Base-by-base conservation (phyloP, 2,329 filamentous ascomycete genomes). In the Arthroderma sp. region DNA sequence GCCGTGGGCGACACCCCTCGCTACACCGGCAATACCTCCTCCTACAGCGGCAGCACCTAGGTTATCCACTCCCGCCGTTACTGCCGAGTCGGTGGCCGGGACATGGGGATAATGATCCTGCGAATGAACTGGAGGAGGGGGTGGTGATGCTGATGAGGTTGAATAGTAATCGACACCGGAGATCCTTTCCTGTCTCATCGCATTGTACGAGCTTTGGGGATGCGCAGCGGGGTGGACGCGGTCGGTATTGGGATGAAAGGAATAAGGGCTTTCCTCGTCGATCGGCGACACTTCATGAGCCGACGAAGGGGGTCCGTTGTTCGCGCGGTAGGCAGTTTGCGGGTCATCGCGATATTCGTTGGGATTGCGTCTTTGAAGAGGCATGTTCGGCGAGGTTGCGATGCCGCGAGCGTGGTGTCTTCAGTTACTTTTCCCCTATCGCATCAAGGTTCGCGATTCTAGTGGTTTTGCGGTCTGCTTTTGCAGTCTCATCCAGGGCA, bases 11-110 rank as follows among this genome's bases (percentile, higher is more conserved):
- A 83, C 75, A 45, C 69, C 75, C 54, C 79, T 70, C 34, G 82
- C 80, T 48, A 84, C 76, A 44, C 79, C 80, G n/a, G 79, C 72
- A 62, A 86, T 78, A 45, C 79, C 81, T 53, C 43, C 46, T 4
- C 38, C 46, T 6, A 72, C 70, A 10, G 81, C 76, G 34, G 68
- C 61, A 41, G 76, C 69, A 48, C 80, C 72, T 51, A 81, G 76
- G 58, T 85, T 84, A 63, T 86, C 80, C 49, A 76, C 72, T 31
- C 77, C 80, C 1, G 78, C 77, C 1, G 78, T 82, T 28, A 68
- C 64, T 37, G 59, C 66, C 46, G 56, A 64, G 48, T 56, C 54
- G 5, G 62, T 62, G 29, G 59, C 60, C 30, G 56, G 54, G 6
- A 60, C 56, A 8, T 58, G 55, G 4, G 58, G 53, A 40, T 22